Conservation (phyloP, 148 eudicot genomes). For the Talinum fruticosum region DNA sequence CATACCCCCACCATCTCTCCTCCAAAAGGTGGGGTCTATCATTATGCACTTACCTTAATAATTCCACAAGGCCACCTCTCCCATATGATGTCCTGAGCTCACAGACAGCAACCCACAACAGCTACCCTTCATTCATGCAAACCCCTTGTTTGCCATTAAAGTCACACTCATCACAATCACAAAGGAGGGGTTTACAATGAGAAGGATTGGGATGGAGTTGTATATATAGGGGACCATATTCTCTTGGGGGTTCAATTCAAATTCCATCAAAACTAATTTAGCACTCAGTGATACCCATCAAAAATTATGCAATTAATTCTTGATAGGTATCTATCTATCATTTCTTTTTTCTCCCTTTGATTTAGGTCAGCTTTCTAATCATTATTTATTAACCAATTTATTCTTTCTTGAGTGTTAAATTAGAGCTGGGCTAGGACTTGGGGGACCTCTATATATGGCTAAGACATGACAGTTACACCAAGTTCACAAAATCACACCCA, state of each 20-base stretch:
- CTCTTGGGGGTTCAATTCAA: not conserved
- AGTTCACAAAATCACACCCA: slow-evolving; percentile 5
- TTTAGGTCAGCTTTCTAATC: slow-evolving; percentile 6
- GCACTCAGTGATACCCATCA: slow-evolving; percentile 5
- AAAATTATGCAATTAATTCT: not conserved
- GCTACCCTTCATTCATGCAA: slow-evolving; percentile 65
- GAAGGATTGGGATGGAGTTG: not conserved
- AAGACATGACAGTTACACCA: not conserved
- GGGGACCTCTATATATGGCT: slow-evolving; percentile 16
- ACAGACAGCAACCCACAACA: slow-evolving; percentile 23
- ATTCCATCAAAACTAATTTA: slow-evolving; percentile 8
- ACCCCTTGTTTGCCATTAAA: slow-evolving; percentile 48
- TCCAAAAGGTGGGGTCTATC: slow-evolving; percentile 12
- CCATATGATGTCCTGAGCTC: slow-evolving; percentile 15
- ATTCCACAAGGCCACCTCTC: slow-evolving; percentile 36
- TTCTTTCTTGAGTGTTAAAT: not conserved
- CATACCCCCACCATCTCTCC: slow-evolving; percentile 2
- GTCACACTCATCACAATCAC: slow-evolving; percentile 35
- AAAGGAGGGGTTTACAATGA: slow-evolving; percentile 22
- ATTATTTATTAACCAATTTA: not conserved
- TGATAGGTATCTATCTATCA: too few relatives aligned
- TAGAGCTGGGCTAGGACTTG: not conserved
- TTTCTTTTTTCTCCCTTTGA: not conserved
- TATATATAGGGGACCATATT: slow-evolving; percentile 17
- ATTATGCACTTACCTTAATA: slow-evolving; percentile 30